Evolutionary conservation across 1,284 basidiomycete genomes (phyloP).

Genomic region (Polyporus tsugae): DNA sequence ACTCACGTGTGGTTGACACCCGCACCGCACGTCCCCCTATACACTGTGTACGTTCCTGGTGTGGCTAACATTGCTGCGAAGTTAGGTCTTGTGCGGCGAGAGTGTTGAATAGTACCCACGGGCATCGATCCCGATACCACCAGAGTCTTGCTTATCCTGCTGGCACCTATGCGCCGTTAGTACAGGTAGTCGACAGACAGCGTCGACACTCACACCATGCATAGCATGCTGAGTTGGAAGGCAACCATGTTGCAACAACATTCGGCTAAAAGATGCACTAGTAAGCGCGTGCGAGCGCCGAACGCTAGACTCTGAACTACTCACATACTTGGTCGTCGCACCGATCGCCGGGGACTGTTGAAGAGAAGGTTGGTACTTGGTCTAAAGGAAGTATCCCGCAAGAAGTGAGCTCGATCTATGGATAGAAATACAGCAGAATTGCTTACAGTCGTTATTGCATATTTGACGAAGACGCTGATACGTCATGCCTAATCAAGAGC

Average conservation of each 20-base stretch:
- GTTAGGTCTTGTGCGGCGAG: background rate
- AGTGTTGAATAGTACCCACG: background rate
- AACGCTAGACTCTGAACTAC: background rate
- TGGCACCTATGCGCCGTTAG: conserved; percentile 17
- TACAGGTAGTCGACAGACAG: background rate
- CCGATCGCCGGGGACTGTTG: conserved; percentile 18
- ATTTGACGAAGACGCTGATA: conserved; percentile 24
- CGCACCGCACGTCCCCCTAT: conserved; percentile 2
- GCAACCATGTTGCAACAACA: conserved; percentile 29
- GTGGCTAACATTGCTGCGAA: no score
- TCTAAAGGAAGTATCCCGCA: conserved; percentile 1
- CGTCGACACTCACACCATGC: conserved; percentile 21
- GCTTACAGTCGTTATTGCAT: conserved; percentile 22
- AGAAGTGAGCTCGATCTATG: background rate
- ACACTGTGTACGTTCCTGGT: background rate
- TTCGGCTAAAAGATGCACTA: conserved; percentile 2
- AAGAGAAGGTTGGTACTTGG: conserved; percentile 20
- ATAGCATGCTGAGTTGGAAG: conserved; percentile 28
- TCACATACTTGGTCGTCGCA: conserved; percentile 24
- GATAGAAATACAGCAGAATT: no score
- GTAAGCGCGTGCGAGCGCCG: background rate
- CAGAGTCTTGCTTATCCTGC: conserved; percentile 8
- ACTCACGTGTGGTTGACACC: conserved; percentile 23
- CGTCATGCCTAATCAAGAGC: conserved; percentile 25
- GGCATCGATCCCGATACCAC: conserved; percentile 12